phyloP scores from a whole-genome alignment of 495 filamentous ascomycete genomes.

The Hypoxylon intermedium region DNA sequence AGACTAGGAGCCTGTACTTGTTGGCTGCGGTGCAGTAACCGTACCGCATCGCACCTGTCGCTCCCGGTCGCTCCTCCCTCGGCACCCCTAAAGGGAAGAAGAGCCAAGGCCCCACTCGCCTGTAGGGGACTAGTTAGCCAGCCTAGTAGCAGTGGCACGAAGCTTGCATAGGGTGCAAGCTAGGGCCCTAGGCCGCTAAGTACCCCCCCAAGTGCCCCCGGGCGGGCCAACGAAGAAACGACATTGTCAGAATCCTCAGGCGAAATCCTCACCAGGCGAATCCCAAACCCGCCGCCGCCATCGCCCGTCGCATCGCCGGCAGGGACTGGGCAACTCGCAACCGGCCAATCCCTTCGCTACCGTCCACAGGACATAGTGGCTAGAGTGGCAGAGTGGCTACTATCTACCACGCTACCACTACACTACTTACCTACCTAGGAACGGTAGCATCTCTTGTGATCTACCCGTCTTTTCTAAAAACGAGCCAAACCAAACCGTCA shows the following conservation, averaged over 20 bases:
- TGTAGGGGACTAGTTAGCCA: conserved; percentile 4
- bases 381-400: conserved; percentile 7
- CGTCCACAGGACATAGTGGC: conserved; percentile 15
- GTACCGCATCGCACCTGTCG: conserved; percentile 1
- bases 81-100: background rate
- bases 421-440: background rate
- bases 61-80: background rate
- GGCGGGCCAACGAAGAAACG: background rate
- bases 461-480: conserved; percentile 32
- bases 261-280: conserved; percentile 8
- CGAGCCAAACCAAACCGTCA: conserved; percentile 20
- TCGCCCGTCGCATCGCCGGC: conserved; percentile 11
- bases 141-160: background rate
- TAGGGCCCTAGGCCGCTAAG: too few relatives aligned
- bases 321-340: too few relatives aligned
- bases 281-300: conserved; percentile 24
- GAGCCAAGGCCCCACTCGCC: conserved; percentile 4
- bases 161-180: too few relatives aligned
- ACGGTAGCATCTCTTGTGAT: conserved; percentile 15
- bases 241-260: too few relatives aligned
- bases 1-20: conserved; percentile 30
- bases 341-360: conserved; percentile 7
- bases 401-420: background rate
- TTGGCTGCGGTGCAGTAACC: background rate
- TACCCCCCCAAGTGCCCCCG: background rate